phyloP scores from a whole-genome alignment of 2,329 filamentous ascomycete genomes.

The Trichoderma simmonsii region DNA sequence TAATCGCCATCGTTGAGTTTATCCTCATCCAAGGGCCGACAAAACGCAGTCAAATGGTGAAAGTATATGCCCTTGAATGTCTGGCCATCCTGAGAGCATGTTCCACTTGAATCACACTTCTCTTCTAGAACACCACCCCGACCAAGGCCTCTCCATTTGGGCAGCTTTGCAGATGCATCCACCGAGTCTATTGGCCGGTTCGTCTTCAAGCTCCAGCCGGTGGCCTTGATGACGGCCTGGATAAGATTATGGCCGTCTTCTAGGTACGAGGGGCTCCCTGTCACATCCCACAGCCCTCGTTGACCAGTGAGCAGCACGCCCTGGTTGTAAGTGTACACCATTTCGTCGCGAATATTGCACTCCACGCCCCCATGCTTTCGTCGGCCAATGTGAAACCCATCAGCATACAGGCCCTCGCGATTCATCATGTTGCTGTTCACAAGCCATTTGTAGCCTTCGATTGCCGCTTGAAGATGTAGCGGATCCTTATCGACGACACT shows the following conservation, averaged over 20 bases:
- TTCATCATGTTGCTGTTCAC: slow-evolving; percentile 78
- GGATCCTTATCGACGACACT: slow-evolving; percentile 46
- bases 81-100: slow-evolving; percentile 79
- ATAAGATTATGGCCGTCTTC: slow-evolving; percentile 77
- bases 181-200: slow-evolving; percentile 43
- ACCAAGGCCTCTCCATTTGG: slow-evolving; percentile 71
- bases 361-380: slow-evolving; percentile 61
- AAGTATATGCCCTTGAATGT: slow-evolving; percentile 97
- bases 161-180: slow-evolving; percentile 36
- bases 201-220: slow-evolving; percentile 63
- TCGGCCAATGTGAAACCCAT: slow-evolving; percentile 80
- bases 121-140: slow-evolving; percentile 81
- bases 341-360: slow-evolving; percentile 79
- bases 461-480: slow-evolving; percentile 67
- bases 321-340: slow-evolving; percentile 96
- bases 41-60: slow-evolving; percentile 80
- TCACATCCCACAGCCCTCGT: slow-evolving; percentile 75
- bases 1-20: slow-evolving; percentile 20
- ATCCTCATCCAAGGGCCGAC: slow-evolving; percentile 51
- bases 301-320: slow-evolving; percentile 82
- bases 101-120: slow-evolving; percentile 68
- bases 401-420: slow-evolving; percentile 68
- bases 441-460: slow-evolving; percentile 80
- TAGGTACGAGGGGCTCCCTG: slow-evolving; percentile 68
- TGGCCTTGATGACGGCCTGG: slow-evolving; percentile 69